Conservation (phyloP, 306 rosid genomes). For the Abrus pulchellus region DNA sequence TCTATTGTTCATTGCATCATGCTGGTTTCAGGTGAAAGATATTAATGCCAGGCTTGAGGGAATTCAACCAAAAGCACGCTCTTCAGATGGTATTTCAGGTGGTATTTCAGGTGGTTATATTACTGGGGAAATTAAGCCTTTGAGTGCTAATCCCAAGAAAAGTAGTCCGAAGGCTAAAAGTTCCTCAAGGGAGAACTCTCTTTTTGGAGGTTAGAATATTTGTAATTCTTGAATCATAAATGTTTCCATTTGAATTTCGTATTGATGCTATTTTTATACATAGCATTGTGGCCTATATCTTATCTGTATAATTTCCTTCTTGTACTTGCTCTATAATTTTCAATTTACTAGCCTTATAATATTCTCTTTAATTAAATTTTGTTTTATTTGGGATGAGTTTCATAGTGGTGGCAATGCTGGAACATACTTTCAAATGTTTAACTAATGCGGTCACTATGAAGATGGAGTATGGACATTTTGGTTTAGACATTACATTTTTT, state of each 20-base stretch:
- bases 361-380: conserved; percentile 6
- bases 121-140: conserved; percentile 73
- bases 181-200: conserved; percentile 83
- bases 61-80: conserved; percentile 83
- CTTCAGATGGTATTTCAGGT: conserved; percentile 75
- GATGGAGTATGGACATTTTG: conserved; percentile 24
- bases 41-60: conserved; percentile 97
- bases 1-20: conserved; percentile 33
- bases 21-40: conserved; percentile 87
- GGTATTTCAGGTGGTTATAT: conserved; percentile 70
- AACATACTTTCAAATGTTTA: conserved; percentile 12
- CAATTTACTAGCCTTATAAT: not conserved
- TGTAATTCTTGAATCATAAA: conserved; percentile 32
- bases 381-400: conserved; percentile 41
- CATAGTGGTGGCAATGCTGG: conserved; percentile 6
- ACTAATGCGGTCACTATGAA: not conserved
- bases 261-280: conserved; percentile 15
- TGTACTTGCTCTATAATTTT: conserved; percentile 5
- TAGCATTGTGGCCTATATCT: conserved; percentile 15
- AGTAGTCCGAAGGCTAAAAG: conserved; percentile 95
- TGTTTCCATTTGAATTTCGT: conserved; percentile 19
- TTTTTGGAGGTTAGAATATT: conserved; percentile 85
- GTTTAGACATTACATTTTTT: conserved; percentile 28
- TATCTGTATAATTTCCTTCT: conserved; percentile 30
- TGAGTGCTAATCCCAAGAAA: conserved; percentile 71